Base-by-base conservation (phyloP, 352 stramenopile species). In the Phytopythium chamaehyphon region DNA sequence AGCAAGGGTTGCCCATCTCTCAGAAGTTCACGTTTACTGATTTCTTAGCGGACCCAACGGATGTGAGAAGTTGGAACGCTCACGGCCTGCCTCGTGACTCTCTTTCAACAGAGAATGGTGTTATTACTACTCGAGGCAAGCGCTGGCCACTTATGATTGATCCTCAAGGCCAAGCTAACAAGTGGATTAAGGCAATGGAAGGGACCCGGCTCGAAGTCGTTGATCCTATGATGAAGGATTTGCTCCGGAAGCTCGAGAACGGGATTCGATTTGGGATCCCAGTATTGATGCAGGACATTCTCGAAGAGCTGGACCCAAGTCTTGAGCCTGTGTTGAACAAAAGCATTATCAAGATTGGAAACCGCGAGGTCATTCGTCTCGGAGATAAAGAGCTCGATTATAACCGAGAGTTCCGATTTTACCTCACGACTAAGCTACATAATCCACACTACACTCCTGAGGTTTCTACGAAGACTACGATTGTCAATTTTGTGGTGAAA, bases 121-220 rank as follows among this genome's bases (percentile, higher is more conserved):
- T 98, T 26, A 97, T 98, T 56, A 96, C 96, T 19, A 98, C 90
- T 3, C 74, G 89, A 33, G 88, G 92, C 12, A 94, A 93, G 46
- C 73, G 95, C 1, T 98, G 95, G 95, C 95, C 95, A n/a, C 77
- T 98, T 8, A 98, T 98, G 94, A 98, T 98, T 47, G 95, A 98
- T 43, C 95, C 95, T 16, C 91, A 98, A 58, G 90, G 87, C 0
- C 95, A 98, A 52, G 95, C 90, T 9, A 98, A 98, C 61, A 97
- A 97, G 54, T 98, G 95, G 95, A 97, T 98, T 57, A 96, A 96
- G 55, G 90, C 92, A 3, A 95, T 98, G 81, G 86, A 98, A 58
- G 89, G 87, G 5, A 70, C 47, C 7, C 71, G 72, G 0, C 73
- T 98, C 4, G 83, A 95, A 40, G 83, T 98, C 4, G 86, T 98